These are phyloP conservation scores for Termitomyces sp. DNA, from an alignment of 768 basidiomycete genomes.

Conservation along the genomic window DNA sequence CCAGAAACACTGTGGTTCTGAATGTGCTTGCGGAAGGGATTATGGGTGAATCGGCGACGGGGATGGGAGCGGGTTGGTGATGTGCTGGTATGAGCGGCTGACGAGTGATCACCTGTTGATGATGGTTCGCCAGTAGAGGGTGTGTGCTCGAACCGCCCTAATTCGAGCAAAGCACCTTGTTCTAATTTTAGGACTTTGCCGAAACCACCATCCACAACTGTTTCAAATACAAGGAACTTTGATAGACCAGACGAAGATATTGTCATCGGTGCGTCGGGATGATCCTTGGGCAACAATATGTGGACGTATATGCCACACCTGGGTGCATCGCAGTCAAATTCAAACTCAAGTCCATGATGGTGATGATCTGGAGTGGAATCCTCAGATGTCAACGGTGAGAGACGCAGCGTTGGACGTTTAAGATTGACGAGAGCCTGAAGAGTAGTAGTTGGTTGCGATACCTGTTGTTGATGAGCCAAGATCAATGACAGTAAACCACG, in stretches of 20 bases:
- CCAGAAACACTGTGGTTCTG: slow-evolving; percentile 56
- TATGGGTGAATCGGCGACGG: slow-evolving; percentile 60
- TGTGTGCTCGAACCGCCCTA: slow-evolving; percentile 64
- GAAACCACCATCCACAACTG: slow-evolving; percentile 79
- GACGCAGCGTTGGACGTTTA: slow-evolving; percentile 81
- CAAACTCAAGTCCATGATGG: slow-evolving; percentile 82
- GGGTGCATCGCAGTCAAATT: slow-evolving; percentile 88
- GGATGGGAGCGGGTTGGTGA: slow-evolving; percentile 15
- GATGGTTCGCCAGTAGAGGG: slow-evolving; percentile 15
- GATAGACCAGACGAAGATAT: slow-evolving; percentile 30
- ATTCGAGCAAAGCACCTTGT: slow-evolving; percentile 74
- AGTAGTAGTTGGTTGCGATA: slow-evolving; percentile 84
- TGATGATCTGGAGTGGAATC: slow-evolving; percentile 38
- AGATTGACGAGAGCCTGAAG: slow-evolving; percentile 93
- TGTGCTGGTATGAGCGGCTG: slow-evolving; percentile 7
- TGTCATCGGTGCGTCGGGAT: slow-evolving; percentile 46
- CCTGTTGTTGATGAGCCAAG: slow-evolving; percentile 30
- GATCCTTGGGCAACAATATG: slow-evolving; percentile 62
- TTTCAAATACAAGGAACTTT: slow-evolving; percentile 55
- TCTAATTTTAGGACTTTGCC: slow-evolving; percentile 67
- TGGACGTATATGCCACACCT: slow-evolving; percentile 78
- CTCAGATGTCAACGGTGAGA: slow-evolving; percentile 59
- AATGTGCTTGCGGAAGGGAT: slow-evolving; percentile 60
- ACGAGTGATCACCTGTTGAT: slow-evolving; percentile 4
- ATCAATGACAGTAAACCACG: neutral